A percentile compares a stretch with the other conserved stretches of the same genome.
Conservation (phyloP, 2,329 filamentous ascomycete species). For the Fusarium agapanthi region DNA sequence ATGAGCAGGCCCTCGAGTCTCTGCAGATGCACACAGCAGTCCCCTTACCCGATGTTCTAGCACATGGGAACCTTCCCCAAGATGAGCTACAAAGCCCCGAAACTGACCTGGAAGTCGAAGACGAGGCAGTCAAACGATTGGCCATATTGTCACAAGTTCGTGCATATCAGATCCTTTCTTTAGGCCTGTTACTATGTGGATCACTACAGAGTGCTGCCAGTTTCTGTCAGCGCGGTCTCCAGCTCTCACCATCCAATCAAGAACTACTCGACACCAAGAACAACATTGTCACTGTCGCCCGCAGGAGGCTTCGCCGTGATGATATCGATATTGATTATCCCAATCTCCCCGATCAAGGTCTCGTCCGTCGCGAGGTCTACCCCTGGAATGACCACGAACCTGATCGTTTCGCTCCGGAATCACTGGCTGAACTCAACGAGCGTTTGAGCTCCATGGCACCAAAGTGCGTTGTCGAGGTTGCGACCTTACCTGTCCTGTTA, state of each 20-base stretch:
- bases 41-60: constrained; percentile 56
- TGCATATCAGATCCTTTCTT: constrained; percentile 66
- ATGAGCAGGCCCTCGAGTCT: constrained; percentile 70
- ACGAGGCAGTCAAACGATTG: constrained; percentile 51
- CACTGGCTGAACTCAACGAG: constrained; percentile 75
- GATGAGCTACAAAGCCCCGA: constrained; percentile 47
- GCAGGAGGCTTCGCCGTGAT: constrained; percentile 56
- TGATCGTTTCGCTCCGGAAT: constrained; percentile 74
- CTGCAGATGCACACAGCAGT: constrained; percentile 50
- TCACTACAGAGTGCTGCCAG: constrained; percentile 73
- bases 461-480: constrained; percentile 81
- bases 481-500: constrained; percentile 77
- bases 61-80: constrained; percentile 53
- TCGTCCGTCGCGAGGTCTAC: constrained; percentile 76
- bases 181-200: constrained; percentile 69
- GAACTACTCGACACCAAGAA: constrained; percentile 63
- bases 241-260: constrained; percentile 61
- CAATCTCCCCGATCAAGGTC: constrained; percentile 73
- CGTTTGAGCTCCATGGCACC: constrained; percentile 75
- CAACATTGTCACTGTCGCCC: constrained; percentile 63
- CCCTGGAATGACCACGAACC: constrained; percentile 75
- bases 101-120: constrained; percentile 46
- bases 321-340: constrained; percentile 55
- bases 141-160: constrained; percentile 62
- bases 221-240: constrained; percentile 71